A percentile compares a stretch with the other conserved stretches of the same genome.
Evolutionary conservation across 495 filamentous ascomycete genomes (phyloP).

Genomic region (Chaetomium fimeti): DNA sequence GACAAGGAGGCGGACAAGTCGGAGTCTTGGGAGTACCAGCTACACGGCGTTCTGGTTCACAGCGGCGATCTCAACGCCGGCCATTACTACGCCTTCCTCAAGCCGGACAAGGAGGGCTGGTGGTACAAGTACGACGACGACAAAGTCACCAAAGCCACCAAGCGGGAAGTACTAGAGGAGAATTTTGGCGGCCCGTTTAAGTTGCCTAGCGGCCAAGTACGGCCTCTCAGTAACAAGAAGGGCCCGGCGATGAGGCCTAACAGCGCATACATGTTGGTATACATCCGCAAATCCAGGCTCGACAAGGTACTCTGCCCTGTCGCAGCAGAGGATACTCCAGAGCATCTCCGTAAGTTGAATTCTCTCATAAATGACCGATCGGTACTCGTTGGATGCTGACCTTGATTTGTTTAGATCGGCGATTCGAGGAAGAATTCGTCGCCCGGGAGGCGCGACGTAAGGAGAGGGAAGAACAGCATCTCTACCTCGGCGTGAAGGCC

Average conservation of each 20-base stretch:
- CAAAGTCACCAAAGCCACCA: slow-evolving; percentile 86
- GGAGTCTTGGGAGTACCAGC: slow-evolving; percentile 83
- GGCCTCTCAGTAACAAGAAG: slow-evolving; percentile 43
- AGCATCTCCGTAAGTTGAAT: slow-evolving; percentile 67
- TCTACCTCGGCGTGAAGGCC: slow-evolving; percentile 80
- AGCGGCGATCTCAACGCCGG: slow-evolving; percentile 95
- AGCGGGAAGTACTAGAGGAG: slow-evolving; percentile 89
- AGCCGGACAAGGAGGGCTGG: slow-evolving; percentile 83
- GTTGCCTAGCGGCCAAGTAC: slow-evolving; percentile 49
- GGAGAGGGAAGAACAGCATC: slow-evolving; percentile 89
- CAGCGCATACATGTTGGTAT: slow-evolving; percentile 97
- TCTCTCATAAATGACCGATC: background rate
- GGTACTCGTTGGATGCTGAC: slow-evolving; percentile 33
- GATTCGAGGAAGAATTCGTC: slow-evolving; percentile 77
- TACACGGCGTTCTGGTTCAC: slow-evolving; percentile 95
- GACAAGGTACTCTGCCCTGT: slow-evolving; percentile 78
- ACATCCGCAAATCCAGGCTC: slow-evolving; percentile 80
- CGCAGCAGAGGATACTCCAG: slow-evolving; percentile 70
- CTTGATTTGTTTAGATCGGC: slow-evolving; percentile 52
- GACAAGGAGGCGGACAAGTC: slow-evolving; percentile 82
- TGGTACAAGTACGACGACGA: slow-evolving; percentile 99
- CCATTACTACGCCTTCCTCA: slow-evolving; percentile 98
- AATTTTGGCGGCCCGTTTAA: slow-evolving; percentile 91
- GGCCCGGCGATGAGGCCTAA: slow-evolving; percentile 54
- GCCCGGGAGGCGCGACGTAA: slow-evolving; percentile 68